Base-by-base conservation (phyloP, 2,329 filamentous ascomycete genomes). In the Apiospora phragmitis region DNA sequence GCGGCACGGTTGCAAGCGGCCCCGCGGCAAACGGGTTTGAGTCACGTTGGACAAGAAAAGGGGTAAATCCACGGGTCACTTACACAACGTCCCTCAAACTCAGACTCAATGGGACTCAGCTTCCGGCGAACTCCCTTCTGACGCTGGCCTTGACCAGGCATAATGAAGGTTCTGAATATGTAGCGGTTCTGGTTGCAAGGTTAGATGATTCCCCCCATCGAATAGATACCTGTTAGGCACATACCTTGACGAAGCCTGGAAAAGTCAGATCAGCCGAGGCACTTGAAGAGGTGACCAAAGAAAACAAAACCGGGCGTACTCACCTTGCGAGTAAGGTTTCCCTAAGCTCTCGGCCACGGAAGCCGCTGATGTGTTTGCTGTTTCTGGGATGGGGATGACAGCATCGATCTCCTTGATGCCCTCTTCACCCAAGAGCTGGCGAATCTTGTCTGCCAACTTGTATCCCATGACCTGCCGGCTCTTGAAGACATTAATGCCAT, bases 71-170 rank as follows among this genome's bases (percentile, higher is more conserved):
- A 7, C 14, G n/a, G n/a, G 26, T 49, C 47, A 59, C 51, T 59
- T 59, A 59, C 92, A 71, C 91, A 93, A 76, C 92, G 91, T 74
- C 89, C 93, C 70, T 91, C 86, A 81, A 98, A 98, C 79, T 98
- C 94, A 47, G 91, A 90, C 35, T 91, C 89, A 82, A 98, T 97
- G 26, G 95, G 90, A 72, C 93, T 95, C 49, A 98, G 87, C 83
- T 98, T 98, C 67, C 95, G 90, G 4, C 95, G 91, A 12, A 98
- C 94, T 75, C 94, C 92, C 82, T 95, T 95, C 77, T 96, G 90
- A 4, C 95, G 88, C 24, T 91, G 88, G 75, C 90, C 90, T 80
- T 98, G 95, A 38, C 92, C 92, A 1, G 95, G 85, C 71, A 79
- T 70, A 32, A 94, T 94, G 80, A 94, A 94, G 0, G 93, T 94